Conservation (phyloP, 2,329 filamentous ascomycete genomes). For the Penicillium sp. region DNA sequence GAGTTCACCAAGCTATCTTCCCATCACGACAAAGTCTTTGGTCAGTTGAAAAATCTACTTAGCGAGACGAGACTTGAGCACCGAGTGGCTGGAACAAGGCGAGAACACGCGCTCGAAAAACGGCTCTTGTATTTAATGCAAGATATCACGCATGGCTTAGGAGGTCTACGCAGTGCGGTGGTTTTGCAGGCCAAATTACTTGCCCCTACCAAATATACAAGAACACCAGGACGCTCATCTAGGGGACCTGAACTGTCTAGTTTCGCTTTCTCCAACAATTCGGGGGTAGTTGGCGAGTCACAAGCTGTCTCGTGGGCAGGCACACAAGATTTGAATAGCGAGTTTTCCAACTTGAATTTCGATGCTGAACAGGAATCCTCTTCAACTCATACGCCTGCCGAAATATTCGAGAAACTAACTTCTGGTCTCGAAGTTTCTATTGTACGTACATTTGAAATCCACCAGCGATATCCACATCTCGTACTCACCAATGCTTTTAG, state of each 20-base stretch:
- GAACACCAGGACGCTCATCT: not conserved
- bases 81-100: constrained; percentile 1
- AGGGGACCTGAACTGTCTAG: not conserved
- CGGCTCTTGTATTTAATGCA: constrained; percentile 78
- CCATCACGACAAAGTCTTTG: constrained; percentile 1
- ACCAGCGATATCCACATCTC: not conserved
- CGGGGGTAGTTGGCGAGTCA: not conserved
- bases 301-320: not conserved
- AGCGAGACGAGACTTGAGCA: constrained; percentile 3
- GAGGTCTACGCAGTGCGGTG: constrained; percentile 85
- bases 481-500: not conserved
- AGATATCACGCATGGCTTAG: constrained; percentile 82
- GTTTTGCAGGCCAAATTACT: constrained; percentile 72
- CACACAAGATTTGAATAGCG: no score
- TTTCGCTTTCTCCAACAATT: no score
- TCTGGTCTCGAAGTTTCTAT: not conserved
- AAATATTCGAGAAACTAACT: constrained; percentile 5
- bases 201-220: not conserved
- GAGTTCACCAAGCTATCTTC: not conserved
- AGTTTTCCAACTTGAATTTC: not conserved
- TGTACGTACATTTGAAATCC: not conserved
- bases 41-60: not conserved
- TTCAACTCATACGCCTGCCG: not conserved
- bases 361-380: not conserved
- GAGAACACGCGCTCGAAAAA: not conserved